phyloP scores from a whole-genome alignment of 495 filamentous ascomycete genomes.

The Bathelium albidoporum region DNA sequence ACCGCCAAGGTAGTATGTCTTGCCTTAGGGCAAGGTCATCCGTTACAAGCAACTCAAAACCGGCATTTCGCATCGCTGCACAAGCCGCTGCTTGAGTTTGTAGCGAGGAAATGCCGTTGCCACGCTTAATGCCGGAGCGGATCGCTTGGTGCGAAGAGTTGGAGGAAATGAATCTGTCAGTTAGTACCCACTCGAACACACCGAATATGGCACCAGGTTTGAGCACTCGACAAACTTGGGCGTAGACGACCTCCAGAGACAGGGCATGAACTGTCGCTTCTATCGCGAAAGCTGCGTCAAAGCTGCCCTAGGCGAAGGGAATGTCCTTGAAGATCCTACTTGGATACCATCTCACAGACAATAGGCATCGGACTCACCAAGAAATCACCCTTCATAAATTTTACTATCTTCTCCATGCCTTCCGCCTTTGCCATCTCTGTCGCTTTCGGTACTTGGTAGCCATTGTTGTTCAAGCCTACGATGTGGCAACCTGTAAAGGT shows the following conservation, averaged over 20 bases:
- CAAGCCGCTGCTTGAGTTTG: background rate
- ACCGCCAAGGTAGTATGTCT: background rate
- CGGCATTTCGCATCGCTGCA: background rate
- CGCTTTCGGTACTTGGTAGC: background rate
- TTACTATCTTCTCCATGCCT: too few species aligned
- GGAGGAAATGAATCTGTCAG: background rate
- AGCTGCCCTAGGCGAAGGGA: conserved; percentile 31
- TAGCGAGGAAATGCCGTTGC: background rate
- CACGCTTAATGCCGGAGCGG: background rate
- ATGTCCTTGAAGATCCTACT: background rate
- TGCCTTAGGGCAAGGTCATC: background rate
- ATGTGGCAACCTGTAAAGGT: background rate
- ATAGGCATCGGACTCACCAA: too few species aligned
- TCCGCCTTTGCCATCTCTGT: too few species aligned
- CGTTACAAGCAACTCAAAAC: background rate
- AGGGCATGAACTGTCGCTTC: conserved; percentile 85
- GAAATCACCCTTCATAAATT: too few species aligned
- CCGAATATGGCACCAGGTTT: conserved; percentile 2
- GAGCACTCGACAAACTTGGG: conserved; percentile 57
- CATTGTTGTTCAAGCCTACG: conserved; percentile 2
- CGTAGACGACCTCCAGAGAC: conserved; percentile 71
- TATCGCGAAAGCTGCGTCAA: conserved; percentile 86
- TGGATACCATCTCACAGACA: too few species aligned
- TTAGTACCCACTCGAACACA: background rate
- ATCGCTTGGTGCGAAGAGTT: background rate